Conservation (phyloP, 2,329 filamentous ascomycete genomes). For the Hypoxylon sp. region DNA sequence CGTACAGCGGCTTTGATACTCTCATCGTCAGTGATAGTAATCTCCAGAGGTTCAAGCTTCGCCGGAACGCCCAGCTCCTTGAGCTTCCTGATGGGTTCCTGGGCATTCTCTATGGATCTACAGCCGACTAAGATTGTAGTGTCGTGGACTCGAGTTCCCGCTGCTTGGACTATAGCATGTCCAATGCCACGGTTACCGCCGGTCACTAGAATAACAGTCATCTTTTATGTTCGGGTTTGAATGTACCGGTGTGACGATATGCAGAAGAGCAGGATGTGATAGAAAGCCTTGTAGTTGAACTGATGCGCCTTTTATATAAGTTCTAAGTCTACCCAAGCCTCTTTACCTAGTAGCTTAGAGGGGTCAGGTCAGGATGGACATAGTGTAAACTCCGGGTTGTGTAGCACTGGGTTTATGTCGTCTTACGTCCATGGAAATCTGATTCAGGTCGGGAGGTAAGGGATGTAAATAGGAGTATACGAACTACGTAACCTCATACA, state of each 20-base stretch:
- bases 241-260: slow-evolving; percentile 6
- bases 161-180: slow-evolving; percentile 31
- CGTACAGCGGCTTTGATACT: slow-evolving; percentile 34
- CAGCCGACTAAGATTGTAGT: slow-evolving; percentile 27
- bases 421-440: not conserved
- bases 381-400: slow-evolving; percentile 12
- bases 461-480: not conserved
- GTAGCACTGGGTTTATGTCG: slow-evolving; percentile 5
- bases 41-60: slow-evolving; percentile 29
- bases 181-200: slow-evolving; percentile 36
- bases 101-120: slow-evolving; percentile 22
- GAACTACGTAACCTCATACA: not conserved
- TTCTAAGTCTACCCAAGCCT: not conserved
- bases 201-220: slow-evolving; percentile 32
- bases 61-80: slow-evolving; percentile 26
- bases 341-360: not conserved
- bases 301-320: not conserved
- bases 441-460: not conserved
- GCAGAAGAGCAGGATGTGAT: not conserved
- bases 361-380: slow-evolving; percentile 2
- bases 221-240: slow-evolving; percentile 11
- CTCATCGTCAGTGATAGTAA: slow-evolving; percentile 34
- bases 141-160: slow-evolving; percentile 23
- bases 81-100: slow-evolving; percentile 31
- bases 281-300: not conserved